Base-by-base conservation (phyloP, 345 rosid genomes). In the Eucalyptus regnans region DNA sequence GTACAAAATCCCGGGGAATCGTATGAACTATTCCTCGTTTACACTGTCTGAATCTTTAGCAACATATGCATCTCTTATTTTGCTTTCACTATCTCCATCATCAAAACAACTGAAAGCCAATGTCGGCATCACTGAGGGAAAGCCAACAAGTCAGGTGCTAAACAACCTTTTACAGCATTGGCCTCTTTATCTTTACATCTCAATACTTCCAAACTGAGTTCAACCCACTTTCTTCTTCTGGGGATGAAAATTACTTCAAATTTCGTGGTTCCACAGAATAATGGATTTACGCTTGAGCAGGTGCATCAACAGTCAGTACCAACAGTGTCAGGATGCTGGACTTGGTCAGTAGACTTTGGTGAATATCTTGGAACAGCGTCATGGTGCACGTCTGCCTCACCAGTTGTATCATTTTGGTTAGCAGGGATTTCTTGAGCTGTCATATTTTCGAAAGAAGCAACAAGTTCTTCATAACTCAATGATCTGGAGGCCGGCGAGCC, bases 391-490 rank as follows among this genome's bases (percentile, higher is more conserved):
- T 31, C 27, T 86, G 62, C 29, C 56, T 89, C 83, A 71, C 83
- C 83, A 71, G 83, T 31, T 29, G 41, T 58, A 52, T 48, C 86
- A 87, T 87, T 90, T 87, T 87, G 90, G 87, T 89, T 81, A 86
- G 81, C 44, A 66, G 90, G 41, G n/a, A 43, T 87, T 79, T 91
- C 94, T 66, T 90, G 93, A 50, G 92, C 43, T 18, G 90, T 76
- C 50, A 95, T 83, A 87, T 90, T 91, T 88, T 93, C 91, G 46
- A 93, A 52, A 25, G 97, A 90, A 51, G 90, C 85, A 23, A 92
- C 66, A 86, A 92, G 88, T 86, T 84, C 58, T 79, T 89, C 89
- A 44, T 88, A 41, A 87, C 91, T 90, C n/a, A 91, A 86, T 86
- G 87, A 88, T 51, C 76, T 81, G 2, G 87, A 86, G 51, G 93